Evolutionary conservation across 257 asterid genomes (phyloP).

Genomic region (Anisodus tanguticus): DNA sequence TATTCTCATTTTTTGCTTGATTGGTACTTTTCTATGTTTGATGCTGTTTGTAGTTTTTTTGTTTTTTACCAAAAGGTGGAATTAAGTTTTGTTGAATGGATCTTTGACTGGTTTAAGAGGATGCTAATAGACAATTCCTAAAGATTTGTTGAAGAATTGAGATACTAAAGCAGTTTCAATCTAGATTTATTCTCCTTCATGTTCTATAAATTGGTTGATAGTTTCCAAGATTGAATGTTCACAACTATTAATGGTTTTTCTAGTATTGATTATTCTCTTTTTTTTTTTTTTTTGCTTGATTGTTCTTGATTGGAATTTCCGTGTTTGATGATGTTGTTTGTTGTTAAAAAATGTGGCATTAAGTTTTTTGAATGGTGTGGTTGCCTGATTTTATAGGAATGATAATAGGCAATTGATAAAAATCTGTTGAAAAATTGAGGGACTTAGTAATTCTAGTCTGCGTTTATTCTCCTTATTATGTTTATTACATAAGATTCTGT

Average conservation of each 20-base stretch:
- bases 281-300: background rate
- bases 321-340: constrained; percentile 9
- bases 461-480: background rate
- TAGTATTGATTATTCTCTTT: background rate
- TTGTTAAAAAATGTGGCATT: background rate
- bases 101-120: background rate
- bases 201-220: background rate
- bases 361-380: background rate
- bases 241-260: background rate
- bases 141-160: background rate
- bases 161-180: no score
- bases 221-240: background rate
- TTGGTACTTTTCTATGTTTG: background rate
- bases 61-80: background rate
- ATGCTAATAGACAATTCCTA: background rate
- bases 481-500: background rate
- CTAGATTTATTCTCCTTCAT: background rate
- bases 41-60: background rate
- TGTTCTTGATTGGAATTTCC: background rate
- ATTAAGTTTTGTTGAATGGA: background rate
- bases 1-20: background rate
- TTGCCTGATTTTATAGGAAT: background rate
- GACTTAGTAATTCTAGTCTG: no score
- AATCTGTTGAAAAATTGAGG: no score
- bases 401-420: background rate